Evolutionary conservation across 805 yeast genomes (phyloP).

Genomic region (Candida loeiensis): DNA sequence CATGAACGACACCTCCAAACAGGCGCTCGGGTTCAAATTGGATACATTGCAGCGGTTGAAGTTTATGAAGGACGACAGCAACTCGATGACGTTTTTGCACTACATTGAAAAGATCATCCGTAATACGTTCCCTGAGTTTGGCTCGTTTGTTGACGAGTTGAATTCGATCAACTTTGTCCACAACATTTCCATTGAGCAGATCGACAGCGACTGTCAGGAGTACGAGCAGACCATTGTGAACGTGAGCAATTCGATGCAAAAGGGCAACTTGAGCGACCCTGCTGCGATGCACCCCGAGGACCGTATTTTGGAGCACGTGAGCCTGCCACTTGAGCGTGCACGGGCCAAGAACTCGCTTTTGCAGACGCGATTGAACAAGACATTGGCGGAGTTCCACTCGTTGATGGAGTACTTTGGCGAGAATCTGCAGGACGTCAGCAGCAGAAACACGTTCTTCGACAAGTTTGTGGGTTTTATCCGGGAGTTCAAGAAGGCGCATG

Average conservation of each 20-base stretch:
- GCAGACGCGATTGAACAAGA: constrained; percentile 57
- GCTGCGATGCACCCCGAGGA: constrained; percentile 81
- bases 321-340: constrained; percentile 72
- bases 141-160: constrained; percentile 71
- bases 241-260: constrained; percentile 67
- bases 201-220: constrained; percentile 66
- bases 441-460: constrained; percentile 67
- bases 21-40: constrained; percentile 88
- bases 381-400: constrained; percentile 61
- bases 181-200: constrained; percentile 77
- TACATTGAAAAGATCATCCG: constrained; percentile 89
- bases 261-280: constrained; percentile 83
- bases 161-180: constrained; percentile 55
- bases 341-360: constrained; percentile 63
- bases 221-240: constrained; percentile 61
- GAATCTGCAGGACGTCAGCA: constrained; percentile 64
- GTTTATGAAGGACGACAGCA: constrained; percentile 85
- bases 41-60: constrained; percentile 86
- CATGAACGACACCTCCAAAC: constrained; percentile 91
- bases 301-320: constrained; percentile 55
- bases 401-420: constrained; percentile 90
- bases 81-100: constrained; percentile 84
- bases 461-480: constrained; percentile 76
- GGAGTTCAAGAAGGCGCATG: constrained; percentile 76
- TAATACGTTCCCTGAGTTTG: constrained; percentile 74